A percentile compares a stretch with the other conserved stretches of the same genome.
phyloP scores from a whole-genome alignment of 1,284 basidiomycete genomes.

The Bondarzewia mesenterica region DNA sequence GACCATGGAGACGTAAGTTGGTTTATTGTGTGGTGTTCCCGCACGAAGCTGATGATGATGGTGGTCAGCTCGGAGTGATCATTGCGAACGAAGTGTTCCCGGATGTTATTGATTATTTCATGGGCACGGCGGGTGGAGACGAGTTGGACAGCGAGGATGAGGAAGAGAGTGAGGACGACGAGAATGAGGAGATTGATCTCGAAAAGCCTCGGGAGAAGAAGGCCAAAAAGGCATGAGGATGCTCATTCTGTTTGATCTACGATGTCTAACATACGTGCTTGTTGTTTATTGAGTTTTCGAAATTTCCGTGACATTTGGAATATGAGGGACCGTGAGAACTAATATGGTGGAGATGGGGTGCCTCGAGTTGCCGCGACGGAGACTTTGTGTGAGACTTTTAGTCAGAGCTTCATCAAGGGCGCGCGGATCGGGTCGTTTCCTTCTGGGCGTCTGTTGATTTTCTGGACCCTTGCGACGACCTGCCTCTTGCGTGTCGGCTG shows the following conservation, averaged over 20 bases:
- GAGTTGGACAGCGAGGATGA: slow-evolving; percentile 57
- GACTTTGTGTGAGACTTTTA: too few species aligned
- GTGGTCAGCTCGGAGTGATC: slow-evolving; percentile 42
- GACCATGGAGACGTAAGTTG: slow-evolving; percentile 60
- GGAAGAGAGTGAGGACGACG: slow-evolving; percentile 56
- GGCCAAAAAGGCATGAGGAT: slow-evolving; percentile 25
- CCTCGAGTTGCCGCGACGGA: too few species aligned
- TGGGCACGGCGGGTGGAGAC: slow-evolving; percentile 51
- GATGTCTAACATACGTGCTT: neutral
- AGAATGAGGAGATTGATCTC: slow-evolving; percentile 73
- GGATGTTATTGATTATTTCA: slow-evolving; percentile 71
- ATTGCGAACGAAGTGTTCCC: slow-evolving; percentile 74
- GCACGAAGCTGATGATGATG: neutral
- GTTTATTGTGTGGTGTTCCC: slow-evolving; percentile 27
- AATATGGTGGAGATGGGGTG: too few species aligned
- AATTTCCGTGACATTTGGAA: too few species aligned
- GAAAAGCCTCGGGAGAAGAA: slow-evolving; percentile 74
- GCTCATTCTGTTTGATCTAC: neutral
- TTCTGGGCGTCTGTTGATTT: too few species aligned
- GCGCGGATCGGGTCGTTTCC: neutral
- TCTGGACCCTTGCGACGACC: too few species aligned
- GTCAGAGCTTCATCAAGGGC: too few species aligned
- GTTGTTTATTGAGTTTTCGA: too few species aligned
- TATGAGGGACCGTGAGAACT: too few species aligned
- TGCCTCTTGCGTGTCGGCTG: neutral